These are phyloP conservation scores for Xylaria bambusicola DNA, from an alignment of 495 filamentous ascomycete genomes.

Conservation along the genomic window DNA sequence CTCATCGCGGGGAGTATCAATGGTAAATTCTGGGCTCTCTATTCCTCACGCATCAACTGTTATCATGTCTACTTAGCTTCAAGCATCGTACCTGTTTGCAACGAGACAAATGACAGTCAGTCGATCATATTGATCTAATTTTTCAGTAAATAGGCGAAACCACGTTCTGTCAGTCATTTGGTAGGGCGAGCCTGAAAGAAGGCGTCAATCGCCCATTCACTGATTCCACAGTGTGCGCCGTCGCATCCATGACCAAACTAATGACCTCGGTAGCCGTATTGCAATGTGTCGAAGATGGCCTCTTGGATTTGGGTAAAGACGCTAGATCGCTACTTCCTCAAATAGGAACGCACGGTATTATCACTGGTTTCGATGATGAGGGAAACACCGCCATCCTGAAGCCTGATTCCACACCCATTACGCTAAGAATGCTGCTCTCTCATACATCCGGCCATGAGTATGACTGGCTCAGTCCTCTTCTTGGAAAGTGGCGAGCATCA, in stretches of 20 bases:
- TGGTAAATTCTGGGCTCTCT: conserved; percentile 11
- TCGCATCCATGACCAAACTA: conserved; percentile 59
- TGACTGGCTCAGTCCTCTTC: conserved; percentile 37
- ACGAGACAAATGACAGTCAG: too few relatives aligned
- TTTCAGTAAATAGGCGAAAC: conserved; percentile 17
- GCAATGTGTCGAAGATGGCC: conserved; percentile 52
- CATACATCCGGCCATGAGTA: conserved; percentile 54
- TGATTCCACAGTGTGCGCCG: conserved; percentile 53
- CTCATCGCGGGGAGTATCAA: conserved; percentile 24
- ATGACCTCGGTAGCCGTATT: conserved; percentile 49
- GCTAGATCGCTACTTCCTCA: conserved; percentile 44
- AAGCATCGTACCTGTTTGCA: too few relatives aligned
- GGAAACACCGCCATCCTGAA: conserved; percentile 32
- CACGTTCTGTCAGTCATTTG: conserved; percentile 23
- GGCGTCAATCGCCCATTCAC: conserved; percentile 30
- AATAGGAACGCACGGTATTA: conserved; percentile 38
- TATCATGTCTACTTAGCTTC: too few relatives aligned
- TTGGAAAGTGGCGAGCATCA: conserved; percentile 39
- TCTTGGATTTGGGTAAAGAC: conserved; percentile 44
- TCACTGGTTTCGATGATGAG: conserved; percentile 41
- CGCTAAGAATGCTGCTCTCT: conserved; percentile 48
- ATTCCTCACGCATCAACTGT: too few relatives aligned
- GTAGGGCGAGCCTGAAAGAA: conserved; percentile 17
- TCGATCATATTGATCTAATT: too few relatives aligned
- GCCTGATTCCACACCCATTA: conserved; percentile 36